Evolutionary conservation across 2,329 filamentous ascomycete genomes (phyloP).

Genomic region (Fusarium pseudonygamai): DNA sequence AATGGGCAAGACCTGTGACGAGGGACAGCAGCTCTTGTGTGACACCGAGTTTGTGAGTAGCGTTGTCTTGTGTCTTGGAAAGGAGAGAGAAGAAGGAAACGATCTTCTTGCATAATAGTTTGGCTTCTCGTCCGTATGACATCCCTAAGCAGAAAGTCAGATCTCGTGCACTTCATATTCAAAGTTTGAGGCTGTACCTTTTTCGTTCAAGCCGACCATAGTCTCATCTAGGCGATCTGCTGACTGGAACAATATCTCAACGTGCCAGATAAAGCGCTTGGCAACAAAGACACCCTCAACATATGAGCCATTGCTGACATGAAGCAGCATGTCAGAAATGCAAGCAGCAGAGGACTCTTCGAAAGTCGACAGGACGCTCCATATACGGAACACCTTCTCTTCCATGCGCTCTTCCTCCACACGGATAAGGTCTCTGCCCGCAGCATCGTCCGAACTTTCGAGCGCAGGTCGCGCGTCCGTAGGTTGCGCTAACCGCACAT

Average conservation of each 20-base stretch:
- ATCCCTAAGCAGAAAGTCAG: slow-evolving; percentile 65
- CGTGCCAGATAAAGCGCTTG: slow-evolving; percentile 95
- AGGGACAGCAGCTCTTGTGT: slow-evolving; percentile 98
- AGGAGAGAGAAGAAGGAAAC: slow-evolving; percentile 96
- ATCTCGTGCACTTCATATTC: background rate
- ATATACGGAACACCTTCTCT: slow-evolving; percentile 97
- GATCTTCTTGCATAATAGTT: slow-evolving; percentile 99
- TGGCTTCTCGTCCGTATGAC: slow-evolving; percentile 94
- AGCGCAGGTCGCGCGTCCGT: slow-evolving; percentile 59
- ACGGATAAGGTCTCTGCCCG: slow-evolving; percentile 79
- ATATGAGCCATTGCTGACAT: slow-evolving; percentile 97
- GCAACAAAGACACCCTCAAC: slow-evolving; percentile 94
- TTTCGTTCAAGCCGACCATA: slow-evolving; percentile 74
- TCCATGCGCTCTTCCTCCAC: slow-evolving; percentile 94
- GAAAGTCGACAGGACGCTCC: slow-evolving; percentile 96
- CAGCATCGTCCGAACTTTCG: slow-evolving; percentile 58
- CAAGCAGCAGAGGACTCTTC: slow-evolving; percentile 98
- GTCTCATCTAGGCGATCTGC: slow-evolving; percentile 85
- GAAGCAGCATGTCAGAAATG: slow-evolving; percentile 98
- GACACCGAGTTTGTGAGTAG: slow-evolving; percentile 89
- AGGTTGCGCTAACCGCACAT: slow-evolving; percentile 81
- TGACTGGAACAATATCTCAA: slow-evolving; percentile 90
- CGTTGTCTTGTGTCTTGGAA: slow-evolving; percentile 92
- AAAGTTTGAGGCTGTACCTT: slow-evolving; percentile 65
- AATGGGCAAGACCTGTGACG: slow-evolving; percentile 95